These are phyloP conservation scores for Capronia coronata DNA, from an alignment of 2,329 filamentous ascomycete species.

Conservation along the genomic window DNA sequence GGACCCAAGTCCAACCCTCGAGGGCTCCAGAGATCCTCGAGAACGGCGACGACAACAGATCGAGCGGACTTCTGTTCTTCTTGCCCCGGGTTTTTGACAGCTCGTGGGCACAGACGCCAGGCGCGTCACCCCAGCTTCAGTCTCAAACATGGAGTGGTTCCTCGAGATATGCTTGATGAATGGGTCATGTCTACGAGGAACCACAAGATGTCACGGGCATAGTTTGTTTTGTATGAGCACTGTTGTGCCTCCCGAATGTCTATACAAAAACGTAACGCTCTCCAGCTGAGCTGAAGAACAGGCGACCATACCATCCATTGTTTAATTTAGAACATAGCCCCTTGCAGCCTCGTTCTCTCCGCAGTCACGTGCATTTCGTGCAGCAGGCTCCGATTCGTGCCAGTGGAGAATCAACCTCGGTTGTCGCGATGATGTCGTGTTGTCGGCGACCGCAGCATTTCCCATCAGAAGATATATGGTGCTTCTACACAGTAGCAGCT, in stretches of 20 bases:
- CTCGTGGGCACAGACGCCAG: slow-evolving; percentile 13
- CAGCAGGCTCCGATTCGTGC: background rate
- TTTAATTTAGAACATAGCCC: too few relatives aligned
- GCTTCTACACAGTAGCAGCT: too few relatives aligned
- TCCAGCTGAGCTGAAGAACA: too few relatives aligned
- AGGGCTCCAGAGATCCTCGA: slow-evolving; percentile 23
- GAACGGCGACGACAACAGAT: slow-evolving; percentile 26
- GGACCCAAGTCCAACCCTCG: slow-evolving; percentile 17
- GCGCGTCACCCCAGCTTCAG: slow-evolving; percentile 2
- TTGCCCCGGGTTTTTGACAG: slow-evolving; percentile 11
- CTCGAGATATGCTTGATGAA: slow-evolving; percentile 15
- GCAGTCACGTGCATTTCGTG: background rate
- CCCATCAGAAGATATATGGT: too few relatives aligned
- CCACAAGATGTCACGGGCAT: background rate
- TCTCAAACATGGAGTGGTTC: slow-evolving; percentile 7
- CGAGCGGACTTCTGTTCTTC: slow-evolving; percentile 19
- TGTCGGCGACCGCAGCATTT: background rate
- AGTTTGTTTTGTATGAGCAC: background rate
- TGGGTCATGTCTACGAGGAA: background rate
- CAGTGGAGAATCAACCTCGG: background rate
- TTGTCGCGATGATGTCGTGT: background rate
- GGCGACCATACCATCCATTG: too few relatives aligned
- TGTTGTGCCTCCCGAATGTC: too few relatives aligned
- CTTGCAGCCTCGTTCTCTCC: too few relatives aligned
- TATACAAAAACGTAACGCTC: too few relatives aligned